Evolutionary conservation across 495 filamentous ascomycete species (phyloP), one percentile per base, ranked within the genome.

Genomic region (Penicillium herquei): DNA sequence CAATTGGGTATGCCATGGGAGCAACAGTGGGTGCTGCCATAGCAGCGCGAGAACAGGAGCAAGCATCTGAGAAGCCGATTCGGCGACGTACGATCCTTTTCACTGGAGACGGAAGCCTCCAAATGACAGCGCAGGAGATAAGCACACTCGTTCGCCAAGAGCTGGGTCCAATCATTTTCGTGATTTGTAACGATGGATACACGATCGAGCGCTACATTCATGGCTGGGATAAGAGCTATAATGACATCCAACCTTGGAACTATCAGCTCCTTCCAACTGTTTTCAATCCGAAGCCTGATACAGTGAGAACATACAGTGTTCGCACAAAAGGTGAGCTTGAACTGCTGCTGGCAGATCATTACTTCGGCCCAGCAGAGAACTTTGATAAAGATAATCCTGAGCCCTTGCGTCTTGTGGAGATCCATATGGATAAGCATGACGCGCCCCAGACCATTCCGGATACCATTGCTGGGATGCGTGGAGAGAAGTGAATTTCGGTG

Each of bases 101-200:
- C 63, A 87, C 85, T 11, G 90, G 89, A 30, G 90, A 93, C 59
- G 90, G 90, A 14, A 87, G 82, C 52, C 81, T 92, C 61, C 88
- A 94, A 60, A 73, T 93, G 30, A 91, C 89, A 0, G 83, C 75
- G 0, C 90, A 93, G 64, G 89, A 91, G 62, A 69, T 94, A 37
- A 82, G 80, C 56, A 91, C 88, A 12, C 89, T 92, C 72, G 79
- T 93, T 49, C 80, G 82, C 6, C 79, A 86, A 26, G 73, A 76
- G 3, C 69, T 94, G 6, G 78, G 85, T 43, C 75, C 88, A 12
- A 89, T 88, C 54, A 81, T 94, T 52, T 88, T 88, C 63, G 80
- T 91, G 14, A 85, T 90, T 62, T 83, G 84, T 68, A 90, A 90
- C 62, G 81, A 86, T 16, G 87, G 87, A 11, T 90, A 81, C 71